Evolutionary conservation across 2,329 filamentous ascomycete genomes (phyloP), one percentile per base, ranked within the genome.

Genomic region (Lecanosticta acicola): DNA sequence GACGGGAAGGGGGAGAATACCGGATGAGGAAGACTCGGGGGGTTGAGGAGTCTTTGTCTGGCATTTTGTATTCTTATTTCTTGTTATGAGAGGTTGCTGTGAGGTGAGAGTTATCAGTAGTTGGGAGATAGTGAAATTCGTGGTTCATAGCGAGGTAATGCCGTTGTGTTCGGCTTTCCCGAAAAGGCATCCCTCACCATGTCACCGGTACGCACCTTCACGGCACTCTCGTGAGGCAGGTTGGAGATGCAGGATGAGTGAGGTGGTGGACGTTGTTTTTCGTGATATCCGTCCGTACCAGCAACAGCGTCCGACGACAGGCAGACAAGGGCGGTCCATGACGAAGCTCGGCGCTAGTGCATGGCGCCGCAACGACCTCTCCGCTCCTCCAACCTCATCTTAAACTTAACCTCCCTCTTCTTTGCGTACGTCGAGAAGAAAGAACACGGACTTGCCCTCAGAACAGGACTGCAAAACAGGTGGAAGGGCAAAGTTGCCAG

Each of bases 21-120:
- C 90, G 87, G 65, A 89, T 71, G 57, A 93, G 80, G 72, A 91
- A 91, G 64, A 87, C 82, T 43, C 86, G 78, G 1, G 87, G 86
- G 2, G 83, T 80, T 2, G 66, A 49, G 38, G 63, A 62, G 55
- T 66, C 63, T 57, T 64, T 64, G 53, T 64, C 62, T 14, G 63
- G 59, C 63, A 66, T 65, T 13, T 20, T 55, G 33, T 21, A 16
- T n/a, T 16, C 24, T 29, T 29, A n/a, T 32, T 9, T 17, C 18
- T 36, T 1, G 7, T 14, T 17, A 13, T 13, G n/a, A 3, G 19
- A 8, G 18, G n/a, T n/a, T n/a, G n/a, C n/a, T n/a, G n/a, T n/a
- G n/a, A n/a, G n/a, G n/a, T n/a, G n/a, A n/a, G n/a, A n/a, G n/a
- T n/a, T n/a, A n/a, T n/a, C n/a, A n/a, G n/a, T n/a, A n/a, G n/a